These are phyloP conservation scores for Tothia fuscella DNA, from an alignment of 2,329 filamentous ascomycete species.

Conservation along the genomic window DNA sequence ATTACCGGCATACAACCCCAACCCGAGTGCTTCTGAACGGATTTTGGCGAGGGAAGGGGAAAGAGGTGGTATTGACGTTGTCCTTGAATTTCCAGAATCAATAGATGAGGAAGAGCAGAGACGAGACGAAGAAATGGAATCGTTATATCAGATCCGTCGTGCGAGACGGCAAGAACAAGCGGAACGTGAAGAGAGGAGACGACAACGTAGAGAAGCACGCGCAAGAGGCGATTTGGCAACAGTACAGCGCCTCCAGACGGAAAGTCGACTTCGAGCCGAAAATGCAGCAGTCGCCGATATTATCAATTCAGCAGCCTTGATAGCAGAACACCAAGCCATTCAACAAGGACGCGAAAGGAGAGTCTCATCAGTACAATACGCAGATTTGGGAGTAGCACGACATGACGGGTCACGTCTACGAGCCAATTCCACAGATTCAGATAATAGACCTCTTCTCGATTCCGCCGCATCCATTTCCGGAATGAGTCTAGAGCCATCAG, in stretches of 20 bases:
- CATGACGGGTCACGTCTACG: slow-evolving; percentile 67
- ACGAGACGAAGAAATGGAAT: slow-evolving; percentile 84
- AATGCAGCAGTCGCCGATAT: slow-evolving; percentile 22
- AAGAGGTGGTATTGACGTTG: slow-evolving; percentile 78
- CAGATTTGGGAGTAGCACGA: slow-evolving; percentile 60
- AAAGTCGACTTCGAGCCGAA: slow-evolving; percentile 41
- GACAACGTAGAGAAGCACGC: slow-evolving; percentile 58
- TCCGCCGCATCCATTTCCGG: slow-evolving; percentile 53
- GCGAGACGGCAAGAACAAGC: slow-evolving; percentile 62
- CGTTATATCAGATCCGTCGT: slow-evolving; percentile 76
- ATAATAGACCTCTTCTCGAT: slow-evolving; percentile 58
- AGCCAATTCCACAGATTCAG: slow-evolving; percentile 61
- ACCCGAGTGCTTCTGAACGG: slow-evolving; percentile 62
- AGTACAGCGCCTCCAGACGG: slow-evolving; percentile 37
- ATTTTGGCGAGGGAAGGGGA: slow-evolving; percentile 84
- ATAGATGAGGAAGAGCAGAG: slow-evolving; percentile 65
- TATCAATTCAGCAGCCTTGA: slow-evolving; percentile 28
- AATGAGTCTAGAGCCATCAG: slow-evolving; percentile 15
- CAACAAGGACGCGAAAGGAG: slow-evolving; percentile 52
- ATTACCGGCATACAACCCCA: slow-evolving; percentile 68
- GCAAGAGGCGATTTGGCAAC: slow-evolving; percentile 48
- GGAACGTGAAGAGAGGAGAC: slow-evolving; percentile 66
- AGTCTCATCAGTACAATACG: slow-evolving; percentile 66
- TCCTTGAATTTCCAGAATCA: slow-evolving; percentile 74
- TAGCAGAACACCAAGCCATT: slow-evolving; percentile 43